A percentile compares a stretch with the other conserved stretches of the same genome.
These are phyloP conservation scores for Trametes villosa DNA, from an alignment of 768 basidiomycete genomes.

Conservation along the genomic window DNA sequence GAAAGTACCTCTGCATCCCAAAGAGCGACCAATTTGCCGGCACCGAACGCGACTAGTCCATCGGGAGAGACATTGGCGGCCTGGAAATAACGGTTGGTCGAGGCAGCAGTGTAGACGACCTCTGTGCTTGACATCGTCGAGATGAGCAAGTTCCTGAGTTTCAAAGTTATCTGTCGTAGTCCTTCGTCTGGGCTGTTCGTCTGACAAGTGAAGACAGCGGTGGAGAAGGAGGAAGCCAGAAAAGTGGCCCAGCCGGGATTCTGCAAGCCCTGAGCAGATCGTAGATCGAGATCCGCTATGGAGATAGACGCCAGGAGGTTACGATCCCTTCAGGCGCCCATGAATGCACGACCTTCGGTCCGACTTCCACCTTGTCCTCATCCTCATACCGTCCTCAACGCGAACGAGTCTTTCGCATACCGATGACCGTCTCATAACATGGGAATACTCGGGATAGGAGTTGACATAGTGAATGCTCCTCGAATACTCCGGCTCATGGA, in stretches of 20 bases:
- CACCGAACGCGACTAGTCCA: constrained; percentile 58
- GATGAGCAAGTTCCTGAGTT: too few species aligned
- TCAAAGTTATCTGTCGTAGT: too few species aligned
- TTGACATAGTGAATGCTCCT: constrained; percentile 69
- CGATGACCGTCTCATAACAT: too few species aligned
- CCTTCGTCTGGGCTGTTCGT: too few species aligned
- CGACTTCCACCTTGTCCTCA: too few species aligned
- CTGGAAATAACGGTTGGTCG: constrained; percentile 50
- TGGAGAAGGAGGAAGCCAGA: background rate
- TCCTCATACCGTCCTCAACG: too few species aligned
- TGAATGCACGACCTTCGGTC: background rate
- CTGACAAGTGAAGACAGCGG: too few species aligned
- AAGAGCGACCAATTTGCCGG: constrained; percentile 57
- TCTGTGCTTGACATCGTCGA: constrained; percentile 21
- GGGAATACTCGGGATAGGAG: constrained; percentile 50
- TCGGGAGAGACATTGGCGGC: constrained; percentile 41
- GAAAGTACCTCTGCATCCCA: constrained; percentile 58
- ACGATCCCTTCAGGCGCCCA: background rate
- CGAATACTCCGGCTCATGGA: constrained; percentile 61
- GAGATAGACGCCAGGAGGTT: background rate
- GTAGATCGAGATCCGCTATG: constrained; percentile 10
- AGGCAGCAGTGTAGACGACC: constrained; percentile 50
- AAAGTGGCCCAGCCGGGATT: background rate
- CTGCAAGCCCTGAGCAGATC: background rate
- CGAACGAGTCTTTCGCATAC: too few species aligned